Conservation (phyloP, 179 eudicot species). For the Heliamphora pulchella region DNA sequence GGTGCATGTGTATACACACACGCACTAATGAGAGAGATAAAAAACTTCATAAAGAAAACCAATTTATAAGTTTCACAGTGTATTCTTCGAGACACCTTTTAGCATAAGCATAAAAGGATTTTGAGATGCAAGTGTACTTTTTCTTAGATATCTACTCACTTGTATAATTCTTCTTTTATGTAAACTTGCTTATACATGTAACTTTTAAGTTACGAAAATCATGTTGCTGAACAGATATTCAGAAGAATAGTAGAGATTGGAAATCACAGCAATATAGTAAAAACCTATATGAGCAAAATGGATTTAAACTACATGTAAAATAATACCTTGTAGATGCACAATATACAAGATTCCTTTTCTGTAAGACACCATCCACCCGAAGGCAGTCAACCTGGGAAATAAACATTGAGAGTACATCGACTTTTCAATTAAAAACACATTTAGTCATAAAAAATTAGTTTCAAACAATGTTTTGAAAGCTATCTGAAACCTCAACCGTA, state of each 20-base stretch:
- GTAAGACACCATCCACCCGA: slow-evolving; percentile 88
- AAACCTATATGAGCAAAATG: slow-evolving; percentile 10
- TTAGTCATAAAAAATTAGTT: background rate
- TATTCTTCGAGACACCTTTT: background rate
- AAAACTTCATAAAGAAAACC: background rate
- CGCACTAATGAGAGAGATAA: background rate
- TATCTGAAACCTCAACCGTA: background rate
- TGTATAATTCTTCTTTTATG: background rate
- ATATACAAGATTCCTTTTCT: slow-evolving; percentile 91
- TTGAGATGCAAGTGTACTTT: background rate
- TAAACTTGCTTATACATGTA: background rate
- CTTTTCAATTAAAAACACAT: background rate
- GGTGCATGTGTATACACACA: too few relatives aligned
- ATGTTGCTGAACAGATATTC: slow-evolving; percentile 2
- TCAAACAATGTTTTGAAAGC: background rate
- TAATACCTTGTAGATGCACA: slow-evolving; percentile 95
- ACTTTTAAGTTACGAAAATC: background rate
- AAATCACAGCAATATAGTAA: background rate
- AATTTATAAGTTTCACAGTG: background rate
- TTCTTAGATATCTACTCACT: background rate
- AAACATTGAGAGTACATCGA: background rate
- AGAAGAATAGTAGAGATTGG: background rate
- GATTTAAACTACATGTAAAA: background rate
- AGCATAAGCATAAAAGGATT: background rate
- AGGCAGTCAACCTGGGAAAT: slow-evolving; percentile 87